Evolutionary conservation across 768 basidiomycete species (phyloP).

Genomic region (Russula brevipes): DNA sequence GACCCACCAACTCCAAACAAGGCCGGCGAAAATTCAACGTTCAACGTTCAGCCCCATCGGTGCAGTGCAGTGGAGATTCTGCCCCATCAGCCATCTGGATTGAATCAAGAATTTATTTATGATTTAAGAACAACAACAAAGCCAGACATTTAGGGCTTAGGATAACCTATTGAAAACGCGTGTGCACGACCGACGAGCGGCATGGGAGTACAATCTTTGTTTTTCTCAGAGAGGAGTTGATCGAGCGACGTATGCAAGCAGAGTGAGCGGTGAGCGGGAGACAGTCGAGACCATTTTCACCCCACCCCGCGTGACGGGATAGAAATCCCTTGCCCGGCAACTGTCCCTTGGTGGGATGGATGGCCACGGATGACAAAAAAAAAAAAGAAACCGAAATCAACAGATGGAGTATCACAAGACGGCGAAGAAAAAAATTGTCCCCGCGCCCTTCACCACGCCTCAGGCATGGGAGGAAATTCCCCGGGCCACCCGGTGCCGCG

Average conservation of each 20-base stretch:
- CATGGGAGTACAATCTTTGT: background rate
- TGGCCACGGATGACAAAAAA: background rate
- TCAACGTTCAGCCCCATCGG: too few relatives aligned
- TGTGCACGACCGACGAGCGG: background rate
- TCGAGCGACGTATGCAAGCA: background rate
- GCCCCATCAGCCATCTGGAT: too few relatives aligned
- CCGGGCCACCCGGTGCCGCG: constrained; percentile 70
- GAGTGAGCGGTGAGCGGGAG: background rate
- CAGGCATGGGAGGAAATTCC: constrained; percentile 71
- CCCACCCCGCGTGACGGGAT: too few relatives aligned
- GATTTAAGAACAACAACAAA: too few relatives aligned
- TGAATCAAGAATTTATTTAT: too few relatives aligned
- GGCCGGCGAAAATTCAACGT: too few relatives aligned
- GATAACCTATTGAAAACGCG: constrained; percentile 13
- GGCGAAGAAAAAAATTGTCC: too few relatives aligned
- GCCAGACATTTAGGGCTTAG: background rate
- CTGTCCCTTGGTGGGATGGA: too few relatives aligned
- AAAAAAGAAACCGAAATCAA: background rate
- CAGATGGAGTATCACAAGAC: background rate
- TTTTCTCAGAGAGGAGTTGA: background rate
- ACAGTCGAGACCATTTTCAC: too few relatives aligned
- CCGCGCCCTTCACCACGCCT: constrained; percentile 61
- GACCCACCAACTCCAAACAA: too few relatives aligned
- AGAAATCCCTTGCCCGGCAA: too few relatives aligned
- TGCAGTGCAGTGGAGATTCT: too few relatives aligned